These are phyloP conservation scores for Fusarium tjaetaba DNA, from an alignment of 2,329 filamentous ascomycete genomes.

Conservation along the genomic window DNA sequence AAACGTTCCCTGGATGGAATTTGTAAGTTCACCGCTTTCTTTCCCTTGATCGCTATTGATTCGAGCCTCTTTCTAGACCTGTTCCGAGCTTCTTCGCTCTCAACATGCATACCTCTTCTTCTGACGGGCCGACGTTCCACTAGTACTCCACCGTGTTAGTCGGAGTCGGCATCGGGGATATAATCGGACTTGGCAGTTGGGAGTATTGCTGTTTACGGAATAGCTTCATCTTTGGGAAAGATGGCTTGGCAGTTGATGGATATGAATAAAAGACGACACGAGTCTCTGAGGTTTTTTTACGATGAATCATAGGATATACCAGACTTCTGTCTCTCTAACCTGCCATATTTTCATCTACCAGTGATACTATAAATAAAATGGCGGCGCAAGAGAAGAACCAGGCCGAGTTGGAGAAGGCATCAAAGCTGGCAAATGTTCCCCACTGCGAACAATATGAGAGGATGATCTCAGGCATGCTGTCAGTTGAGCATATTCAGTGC, in stretches of 20 bases:
- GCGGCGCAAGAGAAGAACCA: constrained; percentile 18
- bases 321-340: rapidly evolving
- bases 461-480: constrained; percentile 73
- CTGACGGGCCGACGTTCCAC: background rate
- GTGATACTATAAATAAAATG: background rate
- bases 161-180: constrained; percentile 5
- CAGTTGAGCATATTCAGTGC: background rate
- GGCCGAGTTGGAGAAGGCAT: constrained; percentile 26
- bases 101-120: constrained; percentile 39
- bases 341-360: rapidly evolving
- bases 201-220: constrained; percentile 13
- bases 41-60: background rate
- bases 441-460: constrained; percentile 71
- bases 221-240: background rate
- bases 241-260: background rate
- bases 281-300: rapidly evolving
- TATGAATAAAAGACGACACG: background rate
- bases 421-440: constrained; percentile 58
- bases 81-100: constrained; percentile 19
- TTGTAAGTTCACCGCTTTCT: constrained; percentile 25
- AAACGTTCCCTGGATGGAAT: constrained; percentile 45
- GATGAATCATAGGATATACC: rapidly evolving
- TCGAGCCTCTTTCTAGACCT: constrained; percentile 4
- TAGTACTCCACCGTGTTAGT: background rate
- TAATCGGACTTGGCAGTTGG: constrained; percentile 7